Conservation (phyloP, 257 asterid species). For the Misopates orontium region DNA sequence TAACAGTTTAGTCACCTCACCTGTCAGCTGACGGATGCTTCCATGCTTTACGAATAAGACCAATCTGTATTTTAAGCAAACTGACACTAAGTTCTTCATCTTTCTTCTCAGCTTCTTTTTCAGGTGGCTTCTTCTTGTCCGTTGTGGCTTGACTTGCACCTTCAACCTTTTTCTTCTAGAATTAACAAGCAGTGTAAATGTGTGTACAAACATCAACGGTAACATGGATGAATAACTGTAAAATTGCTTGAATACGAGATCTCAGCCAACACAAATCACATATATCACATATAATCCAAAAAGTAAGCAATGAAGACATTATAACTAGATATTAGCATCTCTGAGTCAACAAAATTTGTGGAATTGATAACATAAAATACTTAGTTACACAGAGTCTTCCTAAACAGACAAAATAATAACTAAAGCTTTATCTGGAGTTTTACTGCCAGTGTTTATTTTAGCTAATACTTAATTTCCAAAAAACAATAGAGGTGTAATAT, state of each 20-base stretch:
- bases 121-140: slow-evolving; percentile 65
- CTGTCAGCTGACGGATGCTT: slow-evolving; percentile 98
- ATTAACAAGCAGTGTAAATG: slow-evolving; percentile 21
- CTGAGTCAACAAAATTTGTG: not conserved
- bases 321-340: not conserved
- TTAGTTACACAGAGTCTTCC: too few relatives aligned
- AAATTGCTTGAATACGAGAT: not conserved
- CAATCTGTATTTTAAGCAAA: slow-evolving; percentile 90
- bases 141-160: slow-evolving; percentile 45
- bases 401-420: too few relatives aligned
- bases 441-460: not conserved
- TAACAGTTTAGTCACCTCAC: slow-evolving; percentile 32
- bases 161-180: slow-evolving; percentile 50
- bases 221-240: not conserved
- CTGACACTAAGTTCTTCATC: slow-evolving; percentile 70
- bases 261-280: not conserved
- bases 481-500: too few relatives aligned
- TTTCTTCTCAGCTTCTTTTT: slow-evolving; percentile 56
- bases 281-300: not conserved
- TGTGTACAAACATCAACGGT: not conserved
- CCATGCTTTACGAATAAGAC: slow-evolving; percentile 77
- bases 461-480: not conserved
- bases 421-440: not conserved
- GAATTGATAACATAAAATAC: not conserved
- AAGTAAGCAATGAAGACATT: not conserved